These are phyloP conservation scores for Podospora didyma DNA, from an alignment of 495 filamentous ascomycete species.

Conservation along the genomic window DNA sequence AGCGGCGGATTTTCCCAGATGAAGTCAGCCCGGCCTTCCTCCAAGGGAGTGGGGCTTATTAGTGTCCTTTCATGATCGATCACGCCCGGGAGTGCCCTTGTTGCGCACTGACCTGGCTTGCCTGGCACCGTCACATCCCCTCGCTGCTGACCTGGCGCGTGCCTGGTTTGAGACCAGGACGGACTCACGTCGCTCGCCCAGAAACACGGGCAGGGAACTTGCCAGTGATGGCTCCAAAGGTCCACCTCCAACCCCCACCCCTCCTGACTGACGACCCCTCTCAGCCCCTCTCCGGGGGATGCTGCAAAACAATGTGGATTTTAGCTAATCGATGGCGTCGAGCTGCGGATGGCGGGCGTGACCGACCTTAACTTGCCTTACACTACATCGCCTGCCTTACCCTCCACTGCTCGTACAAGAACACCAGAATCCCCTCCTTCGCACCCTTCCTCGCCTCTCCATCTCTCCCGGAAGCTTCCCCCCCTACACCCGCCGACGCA, in stretches of 20 bases:
- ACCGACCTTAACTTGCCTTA: not conserved
- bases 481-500: not conserved
- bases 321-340: conserved; percentile 15
- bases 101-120: conserved; percentile 6
- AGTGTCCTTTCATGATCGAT: conserved; percentile 4
- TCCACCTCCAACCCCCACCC: conserved; percentile 4
- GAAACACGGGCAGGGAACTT: not conserved
- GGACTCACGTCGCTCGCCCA: not conserved
- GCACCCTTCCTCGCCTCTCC: not conserved
- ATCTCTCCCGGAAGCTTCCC: not conserved
- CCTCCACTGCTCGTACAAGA: too few species aligned
- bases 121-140: not conserved
- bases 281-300: conserved; percentile 16
- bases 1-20: conserved; percentile 6
- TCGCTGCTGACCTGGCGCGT: not conserved
- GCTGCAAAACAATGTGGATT: conserved; percentile 16
- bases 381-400: too few species aligned
- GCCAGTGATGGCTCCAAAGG: not conserved
- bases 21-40: conserved; percentile 2
- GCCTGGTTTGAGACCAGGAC: not conserved
- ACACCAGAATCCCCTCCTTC: conserved; percentile 1
- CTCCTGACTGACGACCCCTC: conserved; percentile 7
- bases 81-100: conserved; percentile 2
- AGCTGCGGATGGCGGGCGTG: conserved; percentile 10
- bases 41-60: not conserved